Evolutionary conservation across 2,329 filamentous ascomycete genomes (phyloP), one percentile per base, ranked within the genome.

Genomic region (Paradendryphiella salina): DNA sequence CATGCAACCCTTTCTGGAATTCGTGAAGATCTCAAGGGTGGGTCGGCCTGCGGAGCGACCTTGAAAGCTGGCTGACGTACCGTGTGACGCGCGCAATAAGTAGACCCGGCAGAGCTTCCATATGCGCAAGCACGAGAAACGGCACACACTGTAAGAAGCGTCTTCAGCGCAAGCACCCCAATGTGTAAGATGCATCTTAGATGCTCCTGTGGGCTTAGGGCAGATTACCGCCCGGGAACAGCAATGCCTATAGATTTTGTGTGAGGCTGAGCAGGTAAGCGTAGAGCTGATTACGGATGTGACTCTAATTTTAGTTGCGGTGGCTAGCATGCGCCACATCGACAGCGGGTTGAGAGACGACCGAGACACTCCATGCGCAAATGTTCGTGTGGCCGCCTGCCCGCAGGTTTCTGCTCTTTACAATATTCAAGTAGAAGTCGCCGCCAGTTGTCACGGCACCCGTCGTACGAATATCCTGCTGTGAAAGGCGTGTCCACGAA

Each of bases 181-280:
- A 37, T 10, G 21, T 8, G 23, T 26, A 29, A 26, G 23, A 39
- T 10, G 37, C 37, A 39, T 26, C 3, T 4, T n/a, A 29, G 3
- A 33, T 33, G 29, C 29, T 13, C 15, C n/a, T 33, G n/a, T 21
- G 29, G 14, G 17, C 26, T 4, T 31, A 21, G 21, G 33, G 26
- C 26, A 8, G 23, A 26, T 26, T 9, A 26, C 8, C 23, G 23
- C 23, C 32, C 45, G 31, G 52, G 35, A 36, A 31, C 21, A 21
- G 52, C 52, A 40, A 54, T 26, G 38, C 18, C 17, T 14, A 49
- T 36, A 31, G 53, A 32, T 35, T 31, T 45, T 47, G 46, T 20
- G 55, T 64, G 63, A 65, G 64, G 64, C 64, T 67, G 64, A 64
- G 57, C 56, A 59, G 11, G 54, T 54, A 43, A 56, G 58, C 61